These are phyloP conservation scores for Drechslerella dactyloides DNA, from an alignment of 2,329 filamentous ascomycete species.

Conservation along the genomic window DNA sequence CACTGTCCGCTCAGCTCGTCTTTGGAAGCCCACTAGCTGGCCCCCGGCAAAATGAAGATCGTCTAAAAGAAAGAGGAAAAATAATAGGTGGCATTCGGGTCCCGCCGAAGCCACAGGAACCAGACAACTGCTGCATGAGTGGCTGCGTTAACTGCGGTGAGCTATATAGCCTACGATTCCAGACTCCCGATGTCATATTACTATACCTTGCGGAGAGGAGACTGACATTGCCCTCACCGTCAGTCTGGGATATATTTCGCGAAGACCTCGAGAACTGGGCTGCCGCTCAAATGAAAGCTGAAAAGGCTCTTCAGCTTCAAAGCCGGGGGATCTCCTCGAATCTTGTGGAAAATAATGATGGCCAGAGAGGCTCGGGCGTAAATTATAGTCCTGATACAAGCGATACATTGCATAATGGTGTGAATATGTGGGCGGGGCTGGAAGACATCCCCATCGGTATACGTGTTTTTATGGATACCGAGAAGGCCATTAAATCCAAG, in stretches of 20 bases:
- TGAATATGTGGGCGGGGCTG: constrained; percentile 52
- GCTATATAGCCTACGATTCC: constrained; percentile 63
- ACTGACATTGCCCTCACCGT: not conserved
- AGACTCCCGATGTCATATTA: not conserved
- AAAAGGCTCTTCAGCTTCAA: constrained; percentile 62
- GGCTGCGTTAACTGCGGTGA: constrained; percentile 98
- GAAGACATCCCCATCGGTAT: constrained; percentile 85
- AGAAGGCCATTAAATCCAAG: constrained; percentile 84
- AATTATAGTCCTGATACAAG: not conserved
- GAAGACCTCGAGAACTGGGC: constrained; percentile 94
- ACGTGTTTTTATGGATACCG: constrained; percentile 93
- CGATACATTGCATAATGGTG: not conserved
- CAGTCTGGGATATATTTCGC: constrained; percentile 64
- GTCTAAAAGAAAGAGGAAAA: constrained; percentile 66
- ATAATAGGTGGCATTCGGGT: constrained; percentile 79
- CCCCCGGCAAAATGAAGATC: constrained; percentile 69
- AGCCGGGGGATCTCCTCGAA: not conserved
- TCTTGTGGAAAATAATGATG: not conserved
- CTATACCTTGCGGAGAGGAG: not conserved
- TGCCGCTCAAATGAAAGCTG: constrained; percentile 68
- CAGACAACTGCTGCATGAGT: constrained; percentile 99
- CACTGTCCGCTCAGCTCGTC: constrained; percentile 67
- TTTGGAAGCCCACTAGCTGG: constrained; percentile 82
- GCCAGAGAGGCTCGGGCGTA: not conserved
- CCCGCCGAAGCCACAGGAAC: constrained; percentile 83